phyloP scores from a whole-genome alignment of 768 basidiomycete species.

The Xerocomus spinulosus region DNA sequence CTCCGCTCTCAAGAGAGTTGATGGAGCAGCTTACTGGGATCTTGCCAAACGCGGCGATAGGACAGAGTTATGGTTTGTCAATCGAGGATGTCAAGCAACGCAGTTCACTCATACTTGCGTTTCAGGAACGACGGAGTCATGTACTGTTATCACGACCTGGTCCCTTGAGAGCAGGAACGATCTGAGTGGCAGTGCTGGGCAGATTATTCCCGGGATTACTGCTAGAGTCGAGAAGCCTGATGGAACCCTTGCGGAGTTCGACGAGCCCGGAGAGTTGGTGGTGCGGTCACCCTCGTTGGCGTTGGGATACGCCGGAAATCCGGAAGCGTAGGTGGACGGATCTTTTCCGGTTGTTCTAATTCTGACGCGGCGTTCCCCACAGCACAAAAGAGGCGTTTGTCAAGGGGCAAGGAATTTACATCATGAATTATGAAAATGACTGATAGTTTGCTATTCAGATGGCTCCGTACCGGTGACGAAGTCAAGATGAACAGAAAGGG shows the following conservation, averaged over 20 bases:
- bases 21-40: constrained; percentile 40
- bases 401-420: constrained; percentile 33
- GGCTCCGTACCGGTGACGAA: constrained; percentile 71
- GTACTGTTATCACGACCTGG: constrained; percentile 47
- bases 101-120: neutral
- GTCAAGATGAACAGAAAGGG: constrained; percentile 57
- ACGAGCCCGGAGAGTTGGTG: constrained; percentile 60
- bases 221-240: constrained; percentile 57
- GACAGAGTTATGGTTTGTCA: constrained; percentile 56
- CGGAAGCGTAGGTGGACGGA: constrained; percentile 46
- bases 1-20: constrained; percentile 52
- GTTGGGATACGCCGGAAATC: constrained; percentile 53
- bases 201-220: constrained; percentile 51
- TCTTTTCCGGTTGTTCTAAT: neutral
- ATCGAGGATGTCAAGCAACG: neutral
- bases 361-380: constrained; percentile 9
- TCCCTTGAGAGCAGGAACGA: constrained; percentile 42
- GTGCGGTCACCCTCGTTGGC: constrained; percentile 59
- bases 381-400: constrained; percentile 64
- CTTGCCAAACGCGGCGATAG: constrained; percentile 49
- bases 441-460: constrained; percentile 32
- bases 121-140: constrained; percentile 62
- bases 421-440: neutral
- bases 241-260: constrained; percentile 50
- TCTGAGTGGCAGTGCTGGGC: constrained; percentile 52